These are phyloP conservation scores for Leccinum obscurum DNA, from an alignment of 768 basidiomycete genomes.

Conservation along the genomic window DNA sequence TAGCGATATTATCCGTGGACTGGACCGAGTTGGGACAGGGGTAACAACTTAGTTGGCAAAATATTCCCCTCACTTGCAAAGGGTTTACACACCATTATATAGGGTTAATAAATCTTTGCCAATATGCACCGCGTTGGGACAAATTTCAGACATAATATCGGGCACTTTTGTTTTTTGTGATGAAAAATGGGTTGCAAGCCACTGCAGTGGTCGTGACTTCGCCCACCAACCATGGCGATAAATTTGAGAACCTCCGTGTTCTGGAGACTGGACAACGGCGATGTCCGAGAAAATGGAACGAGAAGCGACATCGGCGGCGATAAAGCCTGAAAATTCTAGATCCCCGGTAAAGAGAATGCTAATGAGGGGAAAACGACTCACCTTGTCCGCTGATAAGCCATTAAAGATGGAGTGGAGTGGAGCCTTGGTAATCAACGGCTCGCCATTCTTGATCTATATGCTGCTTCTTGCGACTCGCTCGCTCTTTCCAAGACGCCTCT, in stretches of 20 bases:
- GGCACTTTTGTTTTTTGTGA: too few species aligned
- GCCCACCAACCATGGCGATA: neutral
- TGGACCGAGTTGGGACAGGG: conserved; percentile 36
- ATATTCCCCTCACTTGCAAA: too few species aligned
- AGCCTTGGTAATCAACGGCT: neutral
- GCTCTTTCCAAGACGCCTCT: neutral
- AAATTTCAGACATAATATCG: too few species aligned
- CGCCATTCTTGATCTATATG: neutral
- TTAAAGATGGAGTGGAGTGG: too few species aligned
- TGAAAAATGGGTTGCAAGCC: neutral
- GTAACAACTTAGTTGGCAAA: neutral
- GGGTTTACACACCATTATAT: too few species aligned
- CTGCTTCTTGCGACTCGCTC: too few species aligned
- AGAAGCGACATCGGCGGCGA: neutral
- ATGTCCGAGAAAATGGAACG: neutral
- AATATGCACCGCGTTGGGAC: too few species aligned
- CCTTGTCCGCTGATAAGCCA: neutral
- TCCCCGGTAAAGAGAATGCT: neutral
- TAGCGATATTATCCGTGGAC: conserved; percentile 61
- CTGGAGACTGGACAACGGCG: neutral
- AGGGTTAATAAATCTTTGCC: too few species aligned
- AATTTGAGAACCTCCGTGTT: neutral
- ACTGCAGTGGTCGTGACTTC: neutral
- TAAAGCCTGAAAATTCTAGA: neutral
- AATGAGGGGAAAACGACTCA: neutral